phyloP scores from a whole-genome alignment of 1,284 basidiomycete genomes.

The Ustilago sp. region DNA sequence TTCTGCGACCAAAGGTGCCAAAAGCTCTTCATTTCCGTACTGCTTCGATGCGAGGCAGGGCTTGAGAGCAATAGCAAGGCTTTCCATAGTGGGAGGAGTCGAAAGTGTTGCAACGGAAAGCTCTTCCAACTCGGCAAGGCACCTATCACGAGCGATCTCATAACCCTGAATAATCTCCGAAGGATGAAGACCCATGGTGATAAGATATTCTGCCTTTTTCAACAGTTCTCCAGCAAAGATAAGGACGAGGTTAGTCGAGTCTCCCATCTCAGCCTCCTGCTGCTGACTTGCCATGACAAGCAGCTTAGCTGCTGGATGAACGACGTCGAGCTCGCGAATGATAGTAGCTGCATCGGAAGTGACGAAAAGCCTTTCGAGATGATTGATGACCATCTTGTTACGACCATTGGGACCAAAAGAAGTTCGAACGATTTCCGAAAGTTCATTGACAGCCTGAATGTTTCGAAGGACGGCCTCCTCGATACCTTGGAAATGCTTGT shows the following conservation, averaged over 20 bases:
- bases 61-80: conserved; percentile 83
- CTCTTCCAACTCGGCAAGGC: conserved; percentile 84
- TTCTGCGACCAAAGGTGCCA: conserved; percentile 88
- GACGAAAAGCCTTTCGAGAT: conserved; percentile 93
- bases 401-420: conserved; percentile 92
- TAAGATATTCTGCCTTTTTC: conserved; percentile 90
- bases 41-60: conserved; percentile 97
- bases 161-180: conserved; percentile 90
- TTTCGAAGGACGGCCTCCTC: conserved; percentile 89
- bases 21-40: conserved; percentile 88
- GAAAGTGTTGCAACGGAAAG: conserved; percentile 74
- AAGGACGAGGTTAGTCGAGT: conserved; percentile 93
- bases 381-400: conserved; percentile 72
- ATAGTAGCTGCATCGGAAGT: conserved; percentile 99
- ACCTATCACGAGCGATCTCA: conserved; percentile 89
- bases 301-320: conserved; percentile 96
- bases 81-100: conserved; percentile 80
- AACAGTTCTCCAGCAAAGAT: conserved; percentile 96
- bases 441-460: conserved; percentile 92
- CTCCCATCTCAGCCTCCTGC: conserved; percentile 97
- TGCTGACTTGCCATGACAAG: conserved; percentile 97
- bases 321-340: conserved; percentile 96
- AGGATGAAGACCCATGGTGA: conserved; percentile 96
- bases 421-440: conserved; percentile 94
- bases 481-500: conserved; percentile 84